Base-by-base conservation (phyloP, 2,329 filamentous ascomycete species). In the Calonectria hawksworthii region DNA sequence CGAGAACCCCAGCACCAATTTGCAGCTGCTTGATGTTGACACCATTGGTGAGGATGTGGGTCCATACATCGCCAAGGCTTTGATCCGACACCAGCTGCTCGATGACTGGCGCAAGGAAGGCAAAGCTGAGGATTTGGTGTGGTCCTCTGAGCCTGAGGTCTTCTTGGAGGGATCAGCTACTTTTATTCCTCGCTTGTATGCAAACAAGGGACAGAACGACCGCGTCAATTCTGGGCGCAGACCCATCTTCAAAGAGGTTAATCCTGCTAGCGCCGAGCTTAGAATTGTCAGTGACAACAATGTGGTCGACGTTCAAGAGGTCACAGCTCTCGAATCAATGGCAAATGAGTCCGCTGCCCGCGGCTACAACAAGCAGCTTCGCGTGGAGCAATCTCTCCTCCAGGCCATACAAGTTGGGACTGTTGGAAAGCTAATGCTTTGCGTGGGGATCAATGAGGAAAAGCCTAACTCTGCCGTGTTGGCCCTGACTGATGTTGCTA, bases 1-100 rank as follows among this genome's bases (percentile, higher is more conserved):
- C n/a, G 66, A 68, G 51, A 38, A 68, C 36, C 66, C 66, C 14
- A 56, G 52, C 38, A 38, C 59, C 51, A 68, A 59, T 34, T 13
- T 68, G 36, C 66, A 68, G 47, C 36, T 68, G n/a, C 14, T 68
- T 7, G 66, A 68, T 32, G 47, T 75, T 34, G 66, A 75, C 26
- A 1, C 18, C 1, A 18, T 73, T 34, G 34, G 11, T 4, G 28
- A 52, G 0, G 59, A 59, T 18, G 28, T 30, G 0, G 70, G 21
- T 10, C 30, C 47, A 0, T 70, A 44, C 26, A 54, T 73, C 5
- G 54, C 69, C 14, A 0, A 70, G 0, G 52, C 66, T 16, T 36
- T 73, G 2, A 64, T 68, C 0, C 50, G 64, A n/a, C 54, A 73
- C 0, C 71, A 73, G 0, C 52, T 59, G 0, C 41, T 73, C 11